A percentile compares a stretch with the other conserved stretches of the same genome.
Evolutionary conservation across 768 basidiomycete genomes (phyloP).

Genomic region (Russula abietina): DNA sequence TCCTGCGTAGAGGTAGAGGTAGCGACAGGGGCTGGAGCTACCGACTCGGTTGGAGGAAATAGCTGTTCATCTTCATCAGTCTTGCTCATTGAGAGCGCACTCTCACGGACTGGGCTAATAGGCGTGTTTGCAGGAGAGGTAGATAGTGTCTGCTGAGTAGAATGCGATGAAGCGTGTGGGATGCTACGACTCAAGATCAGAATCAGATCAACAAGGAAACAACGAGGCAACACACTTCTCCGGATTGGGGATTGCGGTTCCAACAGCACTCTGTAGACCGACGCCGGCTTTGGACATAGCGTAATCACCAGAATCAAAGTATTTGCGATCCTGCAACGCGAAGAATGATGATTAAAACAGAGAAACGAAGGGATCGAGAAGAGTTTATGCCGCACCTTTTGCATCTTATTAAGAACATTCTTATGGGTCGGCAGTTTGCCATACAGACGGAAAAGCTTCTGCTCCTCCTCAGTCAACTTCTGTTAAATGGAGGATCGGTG

Average conservation of each 20-base stretch:
- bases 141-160: slow-evolving; percentile 33
- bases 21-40: slow-evolving; percentile 5
- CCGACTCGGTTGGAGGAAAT: slow-evolving; percentile 10
- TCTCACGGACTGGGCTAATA: slow-evolving; percentile 25
- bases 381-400: slow-evolving; percentile 57
- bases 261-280: slow-evolving; percentile 80
- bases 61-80: slow-evolving; percentile 14
- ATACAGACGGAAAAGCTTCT: slow-evolving; percentile 90
- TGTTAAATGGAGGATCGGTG: slow-evolving; percentile 30
- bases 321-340: slow-evolving; percentile 81
- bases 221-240: slow-evolving; percentile 64
- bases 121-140: slow-evolving; percentile 21
- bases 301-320: slow-evolving; percentile 99
- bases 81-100: slow-evolving; percentile 17
- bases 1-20: slow-evolving; percentile 10
- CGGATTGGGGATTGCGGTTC: slow-evolving; percentile 96
- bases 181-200: slow-evolving; percentile 48
- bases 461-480: slow-evolving; percentile 84
- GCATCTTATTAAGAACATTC: slow-evolving; percentile 90
- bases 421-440: slow-evolving; percentile 93
- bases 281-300: slow-evolving; percentile 94
- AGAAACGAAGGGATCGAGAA: slow-evolving; percentile 14
- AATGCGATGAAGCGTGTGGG: slow-evolving; percentile 76
- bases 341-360: slow-evolving; percentile 19
- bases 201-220: slow-evolving; percentile 18